phyloP scores from a whole-genome alignment of 495 filamentous ascomycete genomes.

The Penicillium paxilli region DNA sequence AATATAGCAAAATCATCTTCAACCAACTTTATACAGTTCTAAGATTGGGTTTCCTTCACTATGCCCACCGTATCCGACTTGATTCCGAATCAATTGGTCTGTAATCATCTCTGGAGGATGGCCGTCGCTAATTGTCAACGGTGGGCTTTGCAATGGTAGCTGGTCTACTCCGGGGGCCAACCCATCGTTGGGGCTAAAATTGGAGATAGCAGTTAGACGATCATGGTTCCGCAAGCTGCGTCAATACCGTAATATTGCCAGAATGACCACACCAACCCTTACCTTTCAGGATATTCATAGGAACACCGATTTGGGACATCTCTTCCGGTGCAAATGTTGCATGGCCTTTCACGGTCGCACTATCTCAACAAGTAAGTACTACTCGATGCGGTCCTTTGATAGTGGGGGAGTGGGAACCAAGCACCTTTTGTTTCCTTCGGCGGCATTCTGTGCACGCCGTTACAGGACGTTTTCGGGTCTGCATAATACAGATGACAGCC shows the following conservation, averaged over 20 bases:
- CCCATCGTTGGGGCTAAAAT: neutral
- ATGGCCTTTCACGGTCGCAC: slow-evolving; percentile 3
- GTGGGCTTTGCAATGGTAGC: neutral
- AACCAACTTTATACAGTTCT: neutral
- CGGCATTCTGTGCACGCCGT: slow-evolving; percentile 9
- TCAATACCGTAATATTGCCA: too few species aligned
- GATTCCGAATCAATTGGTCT: neutral
- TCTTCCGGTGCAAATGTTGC: slow-evolving; percentile 2
- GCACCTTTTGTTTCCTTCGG: slow-evolving; percentile 11
- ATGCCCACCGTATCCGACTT: neutral
- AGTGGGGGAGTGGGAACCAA: too few species aligned
- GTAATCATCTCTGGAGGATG: neutral
- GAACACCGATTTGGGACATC: slow-evolving; percentile 3
- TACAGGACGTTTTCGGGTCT: slow-evolving; percentile 6
- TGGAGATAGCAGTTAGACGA: neutral
- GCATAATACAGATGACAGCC: neutral
- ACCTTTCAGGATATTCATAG: neutral
- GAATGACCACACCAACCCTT: neutral
- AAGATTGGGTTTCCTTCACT: neutral
- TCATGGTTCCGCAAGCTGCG: neutral
- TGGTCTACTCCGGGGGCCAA: neutral
- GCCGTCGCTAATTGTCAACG: neutral
- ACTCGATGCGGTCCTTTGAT: neutral
- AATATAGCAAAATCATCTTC: neutral
- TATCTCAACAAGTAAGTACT: neutral